These are phyloP conservation scores for Pichia sp. DNA, from an alignment of 1,139 yeast species.

Conservation along the genomic window DNA sequence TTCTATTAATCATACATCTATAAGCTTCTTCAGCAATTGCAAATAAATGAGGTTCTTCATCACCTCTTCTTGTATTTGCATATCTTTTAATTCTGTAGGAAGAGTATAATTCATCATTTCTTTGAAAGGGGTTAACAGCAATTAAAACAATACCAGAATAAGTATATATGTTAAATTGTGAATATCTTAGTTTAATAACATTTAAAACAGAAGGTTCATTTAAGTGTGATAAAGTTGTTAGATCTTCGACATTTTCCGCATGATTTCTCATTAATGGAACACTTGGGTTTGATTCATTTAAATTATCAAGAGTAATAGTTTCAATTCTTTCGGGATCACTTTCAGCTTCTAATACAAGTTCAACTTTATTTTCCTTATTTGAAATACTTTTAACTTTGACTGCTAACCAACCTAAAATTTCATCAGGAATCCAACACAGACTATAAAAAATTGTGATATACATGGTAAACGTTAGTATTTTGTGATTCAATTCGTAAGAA, in stretches of 20 bases:
- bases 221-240: conserved; percentile 83
- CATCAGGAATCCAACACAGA: conserved; percentile 96
- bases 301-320: conserved; percentile 43
- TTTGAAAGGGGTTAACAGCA: conserved; percentile 93
- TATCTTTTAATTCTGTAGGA: conserved; percentile 91
- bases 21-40: conserved; percentile 99
- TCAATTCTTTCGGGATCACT: conserved; percentile 44
- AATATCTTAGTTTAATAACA: conserved; percentile 84
- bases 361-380: conserved; percentile 46
- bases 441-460: conserved; percentile 28
- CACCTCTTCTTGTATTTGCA: conserved; percentile 88
- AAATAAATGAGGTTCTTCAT: conserved; percentile 91
- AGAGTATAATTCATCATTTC: conserved; percentile 84
- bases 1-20: conserved; percentile 83
- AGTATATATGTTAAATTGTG: conserved; percentile 86
- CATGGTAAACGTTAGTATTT: conserved; percentile 12
- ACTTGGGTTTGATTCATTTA: conserved; percentile 43
- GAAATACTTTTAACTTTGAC: conserved; percentile 62
- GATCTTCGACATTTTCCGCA: conserved; percentile 89
- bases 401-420: conserved; percentile 85
- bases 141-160: conserved; percentile 95
- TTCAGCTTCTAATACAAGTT: conserved; percentile 58
- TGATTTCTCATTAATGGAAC: conserved; percentile 88
- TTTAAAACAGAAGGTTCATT: conserved; percentile 96
- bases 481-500: not conserved